A percentile compares a stretch with the other conserved stretches of the same genome.
phyloP scores from a whole-genome alignment of 305 asterid genomes.

The Salvia sclarea region DNA sequence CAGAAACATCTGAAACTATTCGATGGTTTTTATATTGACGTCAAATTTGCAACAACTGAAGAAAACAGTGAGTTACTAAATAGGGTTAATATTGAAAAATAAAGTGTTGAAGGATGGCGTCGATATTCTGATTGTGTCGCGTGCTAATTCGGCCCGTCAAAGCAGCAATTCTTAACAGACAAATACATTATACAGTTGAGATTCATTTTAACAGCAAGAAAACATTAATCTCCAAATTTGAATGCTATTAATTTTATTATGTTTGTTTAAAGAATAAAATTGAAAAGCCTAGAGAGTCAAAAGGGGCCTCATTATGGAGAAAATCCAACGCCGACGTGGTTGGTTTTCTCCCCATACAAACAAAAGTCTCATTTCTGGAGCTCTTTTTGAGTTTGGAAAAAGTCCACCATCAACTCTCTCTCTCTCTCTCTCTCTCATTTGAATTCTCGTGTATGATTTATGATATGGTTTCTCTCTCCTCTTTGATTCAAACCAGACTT shows the following conservation, averaged over 20 bases:
- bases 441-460: constrained; percentile 29
- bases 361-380: constrained; percentile 33
- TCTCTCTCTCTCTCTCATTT: constrained; percentile 15
- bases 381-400: constrained; percentile 28
- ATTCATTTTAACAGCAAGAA: neutral
- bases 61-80: too few species aligned
- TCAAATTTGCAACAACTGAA: too few species aligned
- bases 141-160: too few species aligned
- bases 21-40: too few species aligned
- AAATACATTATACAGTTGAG: neutral
- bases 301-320: constrained; percentile 8
- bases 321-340: constrained; percentile 53
- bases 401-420: constrained; percentile 36
- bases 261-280: too few species aligned
- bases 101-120: too few species aligned
- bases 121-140: too few species aligned
- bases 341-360: constrained; percentile 6
- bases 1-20: too few species aligned
- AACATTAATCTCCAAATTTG: neutral
- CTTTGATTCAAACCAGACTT: neutral
- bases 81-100: too few species aligned
- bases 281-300: neutral
- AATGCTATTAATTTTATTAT: neutral
- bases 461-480: constrained; percentile 19
- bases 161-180: neutral